Evolutionary conservation across 345 rosid genomes (phyloP), one percentile per base, ranked within the genome.

Genomic region (Carallia pectinifolia): DNA sequence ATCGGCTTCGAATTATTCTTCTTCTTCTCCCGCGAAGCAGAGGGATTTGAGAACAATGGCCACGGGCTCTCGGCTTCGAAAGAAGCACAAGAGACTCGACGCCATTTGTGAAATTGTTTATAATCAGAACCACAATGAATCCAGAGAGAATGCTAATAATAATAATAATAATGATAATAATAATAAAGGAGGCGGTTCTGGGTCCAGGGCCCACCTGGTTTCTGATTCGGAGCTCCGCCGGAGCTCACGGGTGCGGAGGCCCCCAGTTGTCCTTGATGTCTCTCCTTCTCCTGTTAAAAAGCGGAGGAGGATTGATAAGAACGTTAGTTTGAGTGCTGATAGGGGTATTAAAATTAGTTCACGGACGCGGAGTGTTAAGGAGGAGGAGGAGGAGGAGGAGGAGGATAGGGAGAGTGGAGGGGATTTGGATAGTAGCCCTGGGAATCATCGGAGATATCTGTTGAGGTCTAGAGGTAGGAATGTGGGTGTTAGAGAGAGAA

Each of bases 41-140:
- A 73, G 71, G 73, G 71, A 71, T 65, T 68, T 65, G 38, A 70
- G 61, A 36, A 72, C 71, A 58, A 81, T 74, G 13, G 91, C 71
- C 60, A 81, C 76, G 13, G 91, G 87, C 53, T 78, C 87, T 77
- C 84, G 97, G 74, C 76, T 86, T 59, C 86, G 85, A 16, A 85
- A 73, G 84, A 93, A 86, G 86, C 91, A 87, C 62, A 94, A 94
- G 85, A 89, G 92, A 76, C 88, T 94, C n/a, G 93, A 88, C 74
- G 85, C 96, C 33, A 94, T 94, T 58, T 85, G 87, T 54, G 98
- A 91, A 72, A 85, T 75, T 40, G 87, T 82, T 65, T 91, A 91
- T 78, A 90, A 76, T 31, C 85, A 80, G 70, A 88, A 90, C 80
- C 97, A 85, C 67, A 72, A 67, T n/a, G 97, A 85, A 61, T 60